phyloP scores from a whole-genome alignment of 441 rosid species.

The Euphorbia celastroides region DNA sequence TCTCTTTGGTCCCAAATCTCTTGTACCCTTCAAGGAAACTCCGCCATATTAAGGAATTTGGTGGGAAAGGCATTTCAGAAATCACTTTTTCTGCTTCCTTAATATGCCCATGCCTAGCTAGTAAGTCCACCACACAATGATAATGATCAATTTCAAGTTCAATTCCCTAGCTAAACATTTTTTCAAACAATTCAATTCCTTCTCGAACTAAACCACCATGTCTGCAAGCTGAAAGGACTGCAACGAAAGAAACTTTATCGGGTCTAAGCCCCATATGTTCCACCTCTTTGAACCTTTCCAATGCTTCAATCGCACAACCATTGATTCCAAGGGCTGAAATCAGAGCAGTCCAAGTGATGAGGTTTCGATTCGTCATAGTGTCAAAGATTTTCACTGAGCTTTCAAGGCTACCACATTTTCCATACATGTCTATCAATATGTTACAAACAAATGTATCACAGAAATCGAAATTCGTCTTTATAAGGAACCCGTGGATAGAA shows the following conservation, averaged over 20 bases:
- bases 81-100: conserved; percentile 62
- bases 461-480: conserved; percentile 41
- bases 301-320: conserved; percentile 54
- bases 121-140: conserved; percentile 57
- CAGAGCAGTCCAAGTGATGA: conserved; percentile 71
- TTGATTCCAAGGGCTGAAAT: conserved; percentile 65
- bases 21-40: conserved; percentile 67
- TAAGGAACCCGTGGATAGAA: conserved; percentile 59
- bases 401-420: conserved; percentile 66
- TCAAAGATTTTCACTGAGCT: conserved; percentile 46
- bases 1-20: conserved; percentile 21
- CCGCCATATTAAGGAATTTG: conserved; percentile 57
- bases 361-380: conserved; percentile 38
- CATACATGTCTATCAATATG: conserved; percentile 74
- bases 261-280: conserved; percentile 46
- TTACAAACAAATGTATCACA: conserved; percentile 59
- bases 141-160: conserved; percentile 70
- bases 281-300: conserved; percentile 50
- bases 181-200: conserved; percentile 59
- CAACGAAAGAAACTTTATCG: conserved; percentile 58
- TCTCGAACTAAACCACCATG: conserved; percentile 65
- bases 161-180: conserved; percentile 45
- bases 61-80: conserved; percentile 65
- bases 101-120: conserved; percentile 50
- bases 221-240: conserved; percentile 64